Conservation (phyloP, 2,329 filamentous ascomycete genomes). For the Tolypocladium tropicale region DNA sequence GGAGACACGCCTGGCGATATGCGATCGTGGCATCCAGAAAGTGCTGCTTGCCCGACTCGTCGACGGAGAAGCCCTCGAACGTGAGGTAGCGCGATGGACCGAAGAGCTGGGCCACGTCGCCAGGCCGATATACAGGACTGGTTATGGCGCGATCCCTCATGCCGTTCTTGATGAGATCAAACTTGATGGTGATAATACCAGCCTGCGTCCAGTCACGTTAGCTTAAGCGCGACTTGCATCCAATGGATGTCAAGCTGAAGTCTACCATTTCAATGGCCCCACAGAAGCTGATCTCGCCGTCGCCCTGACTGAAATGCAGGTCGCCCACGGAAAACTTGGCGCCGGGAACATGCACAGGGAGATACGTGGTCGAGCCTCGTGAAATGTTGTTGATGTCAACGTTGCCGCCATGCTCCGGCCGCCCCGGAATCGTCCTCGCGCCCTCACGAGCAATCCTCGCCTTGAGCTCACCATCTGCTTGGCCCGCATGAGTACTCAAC, state of each 20-base stretch:
- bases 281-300: constrained; percentile 84
- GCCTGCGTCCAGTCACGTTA: constrained; percentile 27
- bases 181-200: constrained; percentile 81
- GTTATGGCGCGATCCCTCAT: constrained; percentile 66
- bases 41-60: constrained; percentile 80
- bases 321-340: constrained; percentile 90
- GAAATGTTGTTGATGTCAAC: constrained; percentile 86
- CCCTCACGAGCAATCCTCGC: constrained; percentile 66
- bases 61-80: constrained; percentile 72
- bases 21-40: constrained; percentile 80
- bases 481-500: constrained; percentile 62
- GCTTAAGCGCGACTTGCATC: background rate
- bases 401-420: constrained; percentile 82
- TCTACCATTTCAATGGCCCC: constrained; percentile 76
- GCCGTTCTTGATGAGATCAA: constrained; percentile 76
- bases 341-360: constrained; percentile 77
- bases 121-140: constrained; percentile 75
- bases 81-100: constrained; percentile 54
- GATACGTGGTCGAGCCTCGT: constrained; percentile 70
- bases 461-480: constrained; percentile 45
- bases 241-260: too few relatives aligned
- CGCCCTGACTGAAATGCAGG: constrained; percentile 71
- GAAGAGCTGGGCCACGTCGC: constrained; percentile 81
- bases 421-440: constrained; percentile 73
- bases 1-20: constrained; percentile 70